Base-by-base conservation (phyloP, 352 stramenopile genomes). In the Pythium myriotylum region DNA sequence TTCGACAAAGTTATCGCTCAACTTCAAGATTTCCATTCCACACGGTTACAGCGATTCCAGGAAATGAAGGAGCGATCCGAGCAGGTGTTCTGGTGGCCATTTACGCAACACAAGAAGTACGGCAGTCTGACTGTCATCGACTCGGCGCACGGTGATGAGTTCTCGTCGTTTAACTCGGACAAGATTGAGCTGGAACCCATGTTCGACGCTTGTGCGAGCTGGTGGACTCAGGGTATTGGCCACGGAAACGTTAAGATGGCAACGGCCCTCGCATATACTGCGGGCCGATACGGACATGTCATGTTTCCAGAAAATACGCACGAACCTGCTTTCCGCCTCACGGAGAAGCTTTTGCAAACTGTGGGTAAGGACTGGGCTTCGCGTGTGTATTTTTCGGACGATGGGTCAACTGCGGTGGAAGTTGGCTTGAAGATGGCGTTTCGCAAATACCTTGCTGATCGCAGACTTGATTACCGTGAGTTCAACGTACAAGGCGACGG, bases 301-400 rank as follows among this genome's bases (percentile, higher is more conserved):
- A 96, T 97, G 79, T 98, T 98, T 63, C 89, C 90, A 2, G 86
- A 95, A 41, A 95, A 96, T 39, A 86, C 88, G 0, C 91, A 97
- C 62, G 81, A 93, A 50, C 92, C 92, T 7, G 89, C 89, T 19
- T 61, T 97, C 26, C 72, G 85, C 56, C 61, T 96, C 14, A 85
- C 76, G 17, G 82, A 96, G 49, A 86, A 81, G 57, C 56, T 97
- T n/a, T 62, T 96, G 1, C 67, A 70, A 3, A 87, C 80, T 2
- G 84, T 95, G 10, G 89, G 89, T 16, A 86, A 91, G 41, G 69
- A 70, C 23, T 97, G 89, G 89, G 90, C 90, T 0, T 83, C 78
- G 17, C 84, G 90, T 14, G 91, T 97, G 37, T 97, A 97, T 66
- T 97, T 94, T 53, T 95, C 89, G 3, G 92, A 98, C 46, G 88